Base-by-base conservation (phyloP, 129 eudicot species). In the Tagetes patula region DNA sequence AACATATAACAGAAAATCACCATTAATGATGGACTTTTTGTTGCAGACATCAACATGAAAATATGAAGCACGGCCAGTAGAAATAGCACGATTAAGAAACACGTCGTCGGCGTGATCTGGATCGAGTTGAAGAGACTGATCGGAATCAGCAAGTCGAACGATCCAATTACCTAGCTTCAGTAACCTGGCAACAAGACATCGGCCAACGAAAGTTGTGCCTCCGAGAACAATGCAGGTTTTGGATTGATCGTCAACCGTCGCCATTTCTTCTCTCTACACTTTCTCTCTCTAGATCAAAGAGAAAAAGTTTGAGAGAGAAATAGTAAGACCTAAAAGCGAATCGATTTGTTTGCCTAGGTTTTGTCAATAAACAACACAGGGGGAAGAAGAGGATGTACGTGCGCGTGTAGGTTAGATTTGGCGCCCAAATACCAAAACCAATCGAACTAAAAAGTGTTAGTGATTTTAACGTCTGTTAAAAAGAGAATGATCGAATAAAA, bases 121-220 rank as follows among this genome's bases (percentile, higher is more conserved):
- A 79, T 86, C 98, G 27, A 20, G 27, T 20, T 20, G 27, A 20
- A 20, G 27, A 20, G 27, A 20, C 27, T 12, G 48, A 48, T 87
- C 93, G 53, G 86, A 84, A 79, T 86, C 98, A 71, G 95, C 95
- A 72, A 93, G 80, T 75, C 86, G 84, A 61, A 93, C 98, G 81
- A 85, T 85, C 96, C 96, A 89, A 77, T 82, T 70, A 8, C 85
- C 90, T 73, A 84, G 85, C 54, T 69, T 70, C 78, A 93, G 58
- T 61, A 93, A 80, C 76, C 91, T 82, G 13, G 11, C 74, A 50
- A 93, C 92, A 56, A 93, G 87, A 45, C 76, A 60, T 83, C 87
- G 81, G 14, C 98, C 98, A 20, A 87, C 74, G 70, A 87, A 85
- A 34, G 80, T 82, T 70, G 88, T 79, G 43, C 98, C 96, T 6